Evolutionary conservation across 495 filamentous ascomycete genomes (phyloP).

Genomic region (Penicillium longicatenatum): DNA sequence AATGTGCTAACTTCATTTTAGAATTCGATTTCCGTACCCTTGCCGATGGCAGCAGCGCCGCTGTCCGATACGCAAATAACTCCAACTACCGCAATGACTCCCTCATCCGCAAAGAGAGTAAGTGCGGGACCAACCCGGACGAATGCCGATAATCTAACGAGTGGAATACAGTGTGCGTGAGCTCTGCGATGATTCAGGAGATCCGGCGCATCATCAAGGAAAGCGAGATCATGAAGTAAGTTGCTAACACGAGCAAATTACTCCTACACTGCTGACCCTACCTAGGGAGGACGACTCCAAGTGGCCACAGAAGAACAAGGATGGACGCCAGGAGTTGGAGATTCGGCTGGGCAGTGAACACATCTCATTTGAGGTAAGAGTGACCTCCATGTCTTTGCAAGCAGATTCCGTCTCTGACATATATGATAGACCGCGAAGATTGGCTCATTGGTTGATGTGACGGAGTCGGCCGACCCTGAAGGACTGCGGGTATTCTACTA

Average conservation of each 20-base stretch:
- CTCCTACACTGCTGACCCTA: constrained; percentile 15
- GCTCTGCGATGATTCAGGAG: constrained; percentile 86
- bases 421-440: constrained; percentile 90
- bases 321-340: constrained; percentile 95
- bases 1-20: constrained; percentile 43
- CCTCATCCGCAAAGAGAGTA: constrained; percentile 99
- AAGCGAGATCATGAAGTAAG: constrained; percentile 97
- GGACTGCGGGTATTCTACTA: constrained; percentile 99
- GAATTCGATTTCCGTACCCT: constrained; percentile 97
- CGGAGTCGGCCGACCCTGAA: constrained; percentile 93
- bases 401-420: background rate
- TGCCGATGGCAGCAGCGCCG: constrained; percentile 91
- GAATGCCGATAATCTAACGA: constrained; percentile 24
- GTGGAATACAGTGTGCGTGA: constrained; percentile 80
- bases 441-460: constrained; percentile 94
- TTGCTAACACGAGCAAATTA: background rate
- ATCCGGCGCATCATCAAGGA: constrained; percentile 97
- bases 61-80: constrained; percentile 97
- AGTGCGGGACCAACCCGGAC: constrained; percentile 30
- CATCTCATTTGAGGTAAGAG: constrained; percentile 89
- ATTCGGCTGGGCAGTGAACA: constrained; percentile 94
- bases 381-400: background rate
- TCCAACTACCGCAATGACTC: constrained; percentile 99
- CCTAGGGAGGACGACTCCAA: constrained; percentile 95
- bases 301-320: constrained; percentile 99